Conservation (phyloP, 148 eudicot species). For the Vaccinium myrtillus region DNA sequence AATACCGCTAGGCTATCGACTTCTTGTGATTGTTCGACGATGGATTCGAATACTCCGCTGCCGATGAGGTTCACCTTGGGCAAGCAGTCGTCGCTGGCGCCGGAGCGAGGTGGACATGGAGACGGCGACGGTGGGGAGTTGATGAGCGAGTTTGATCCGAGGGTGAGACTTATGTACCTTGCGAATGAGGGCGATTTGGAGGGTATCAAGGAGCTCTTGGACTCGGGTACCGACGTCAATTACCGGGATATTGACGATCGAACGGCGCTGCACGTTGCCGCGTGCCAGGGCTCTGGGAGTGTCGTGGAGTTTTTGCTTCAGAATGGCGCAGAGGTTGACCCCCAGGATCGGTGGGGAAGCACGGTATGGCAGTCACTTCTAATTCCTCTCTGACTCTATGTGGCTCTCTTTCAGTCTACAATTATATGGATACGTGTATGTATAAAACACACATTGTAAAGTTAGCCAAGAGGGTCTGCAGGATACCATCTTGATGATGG, state of each 20-base stretch:
- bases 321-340: conserved; percentile 62
- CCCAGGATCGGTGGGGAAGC: conserved; percentile 97
- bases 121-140: conserved; percentile 20
- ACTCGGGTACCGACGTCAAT: conserved; percentile 59
- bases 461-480: background rate
- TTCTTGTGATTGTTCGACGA: background rate
- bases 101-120: conserved; percentile 25
- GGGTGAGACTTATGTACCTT: conserved; percentile 63
- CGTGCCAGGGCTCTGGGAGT: conserved; percentile 73
- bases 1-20: background rate
- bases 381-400: background rate
- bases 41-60: conserved; percentile 17
- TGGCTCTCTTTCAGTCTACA: background rate
- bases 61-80: conserved; percentile 51
- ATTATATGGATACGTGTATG: background rate
- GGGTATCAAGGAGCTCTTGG: conserved; percentile 63
- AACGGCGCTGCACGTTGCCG: conserved; percentile 81
- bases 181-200: conserved; percentile 79
- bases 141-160: conserved; percentile 41
- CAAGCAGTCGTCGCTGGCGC: conserved; percentile 67
- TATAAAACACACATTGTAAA: background rate
- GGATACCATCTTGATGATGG: background rate
- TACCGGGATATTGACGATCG: conserved; percentile 71
- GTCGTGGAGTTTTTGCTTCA: conserved; percentile 60
- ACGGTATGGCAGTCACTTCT: conserved; percentile 50